Conservation (phyloP, 2,329 filamentous ascomycete species). For the Claviceps sp. region DNA sequence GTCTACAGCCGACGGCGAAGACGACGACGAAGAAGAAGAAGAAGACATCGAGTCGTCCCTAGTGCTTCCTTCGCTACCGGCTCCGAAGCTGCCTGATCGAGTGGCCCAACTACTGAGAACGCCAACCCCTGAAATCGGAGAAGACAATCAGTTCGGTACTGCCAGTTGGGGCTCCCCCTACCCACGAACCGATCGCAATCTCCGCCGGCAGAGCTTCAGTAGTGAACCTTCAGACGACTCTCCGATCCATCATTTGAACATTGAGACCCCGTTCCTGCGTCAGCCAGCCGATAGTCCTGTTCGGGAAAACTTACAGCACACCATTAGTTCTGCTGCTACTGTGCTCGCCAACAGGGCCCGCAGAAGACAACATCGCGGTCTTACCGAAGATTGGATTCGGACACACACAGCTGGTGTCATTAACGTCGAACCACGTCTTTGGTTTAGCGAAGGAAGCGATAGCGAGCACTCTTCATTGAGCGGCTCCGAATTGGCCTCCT, state of each 20-base stretch:
- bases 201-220: constrained; percentile 38
- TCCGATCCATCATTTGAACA: constrained; percentile 46
- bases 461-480: constrained; percentile 67
- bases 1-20: constrained; percentile 45
- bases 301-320: constrained; percentile 15
- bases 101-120: constrained; percentile 41
- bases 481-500: constrained; percentile 45
- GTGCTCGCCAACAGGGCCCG: constrained; percentile 51
- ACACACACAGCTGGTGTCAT: constrained; percentile 64
- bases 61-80: constrained; percentile 42
- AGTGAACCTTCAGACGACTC: constrained; percentile 48
- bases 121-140: constrained; percentile 25
- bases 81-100: constrained; percentile 43
- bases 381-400: constrained; percentile 78
- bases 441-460: constrained; percentile 62
- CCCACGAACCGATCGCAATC: constrained; percentile 45
- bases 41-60: constrained; percentile 43
- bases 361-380: constrained; percentile 44
- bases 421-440: constrained; percentile 60
- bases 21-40: constrained; percentile 17
- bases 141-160: constrained; percentile 42
- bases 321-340: constrained; percentile 42
- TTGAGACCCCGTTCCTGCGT: constrained; percentile 49
- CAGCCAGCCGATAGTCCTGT: constrained; percentile 30
- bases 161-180: constrained; percentile 91